phyloP scores from a whole-genome alignment of 1,284 basidiomycete species.

The Trametes hirsuta region DNA sequence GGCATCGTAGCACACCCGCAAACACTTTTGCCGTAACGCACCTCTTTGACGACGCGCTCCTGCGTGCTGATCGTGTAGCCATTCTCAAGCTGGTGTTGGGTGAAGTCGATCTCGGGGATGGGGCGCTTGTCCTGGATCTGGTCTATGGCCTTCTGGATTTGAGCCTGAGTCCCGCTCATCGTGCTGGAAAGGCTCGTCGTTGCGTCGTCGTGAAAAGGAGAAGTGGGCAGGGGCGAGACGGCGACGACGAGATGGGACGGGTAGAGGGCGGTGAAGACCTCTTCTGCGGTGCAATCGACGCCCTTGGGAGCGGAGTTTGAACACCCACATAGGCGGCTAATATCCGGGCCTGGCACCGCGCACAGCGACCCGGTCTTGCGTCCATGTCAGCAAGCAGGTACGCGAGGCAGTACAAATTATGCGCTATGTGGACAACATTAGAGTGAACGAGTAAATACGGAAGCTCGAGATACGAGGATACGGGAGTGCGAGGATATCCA shows the following conservation, averaged over 20 bases:
- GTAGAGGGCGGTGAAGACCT: conserved; percentile 24
- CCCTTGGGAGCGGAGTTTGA: conserved; percentile 26
- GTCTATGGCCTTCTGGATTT: conserved; percentile 74
- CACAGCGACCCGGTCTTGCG: background rate
- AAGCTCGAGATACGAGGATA: background rate
- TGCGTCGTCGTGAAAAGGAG: conserved; percentile 9
- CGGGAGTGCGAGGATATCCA: background rate
- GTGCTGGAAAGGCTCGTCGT: conserved; percentile 21
- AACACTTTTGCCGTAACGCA: conserved; percentile 36
- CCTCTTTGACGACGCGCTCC: conserved; percentile 86
- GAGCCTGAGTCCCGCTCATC: conserved; percentile 44
- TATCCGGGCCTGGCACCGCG: conserved; percentile 5
- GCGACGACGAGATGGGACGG: conserved; percentile 24
- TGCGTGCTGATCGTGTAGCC: conserved; percentile 85
- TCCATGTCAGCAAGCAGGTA: background rate
- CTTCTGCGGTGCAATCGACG: conserved; percentile 23
- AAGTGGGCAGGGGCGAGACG: conserved; percentile 16
- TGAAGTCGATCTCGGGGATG: conserved; percentile 81
- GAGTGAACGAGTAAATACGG: background rate
- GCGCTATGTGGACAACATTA: background rate
- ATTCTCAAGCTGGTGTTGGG: conserved; percentile 88
- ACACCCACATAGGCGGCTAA: conserved; percentile 20
- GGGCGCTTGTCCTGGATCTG: conserved; percentile 71
- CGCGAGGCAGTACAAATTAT: background rate
- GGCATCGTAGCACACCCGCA: background rate